phyloP scores from a whole-genome alignment of 208 protist species.

The Acanthamoeba royreba region DNA sequence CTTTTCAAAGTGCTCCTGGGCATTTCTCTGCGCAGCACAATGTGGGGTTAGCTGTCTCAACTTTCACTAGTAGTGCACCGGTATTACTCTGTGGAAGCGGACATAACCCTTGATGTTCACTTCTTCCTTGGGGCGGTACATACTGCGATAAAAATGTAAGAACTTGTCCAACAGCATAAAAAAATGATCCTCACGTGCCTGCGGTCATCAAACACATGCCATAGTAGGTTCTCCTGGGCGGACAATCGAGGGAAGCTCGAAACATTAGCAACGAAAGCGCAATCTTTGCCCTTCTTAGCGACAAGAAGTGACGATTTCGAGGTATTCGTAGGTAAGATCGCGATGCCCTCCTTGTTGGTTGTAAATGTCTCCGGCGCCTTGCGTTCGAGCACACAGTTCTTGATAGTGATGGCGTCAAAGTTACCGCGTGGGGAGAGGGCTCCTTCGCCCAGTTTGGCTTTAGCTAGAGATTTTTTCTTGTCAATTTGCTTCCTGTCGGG shows the following conservation, averaged over 20 bases:
- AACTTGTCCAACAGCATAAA: not conserved
- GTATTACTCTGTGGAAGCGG: conserved; percentile 3
- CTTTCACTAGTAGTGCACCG: not conserved
- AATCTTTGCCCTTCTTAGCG: conserved; percentile 44
- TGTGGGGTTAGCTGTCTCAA: not conserved
- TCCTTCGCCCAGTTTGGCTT: not conserved
- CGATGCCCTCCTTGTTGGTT: conserved; percentile 34
- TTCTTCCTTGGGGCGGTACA: conserved; percentile 49
- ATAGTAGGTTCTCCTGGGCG: not conserved
- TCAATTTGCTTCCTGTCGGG: conserved; percentile 3
- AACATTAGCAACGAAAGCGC: conserved; percentile 6
- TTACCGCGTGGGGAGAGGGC: not conserved
- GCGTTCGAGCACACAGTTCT: not conserved
- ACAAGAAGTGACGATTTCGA: not conserved
- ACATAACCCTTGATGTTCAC: conserved; percentile 45
- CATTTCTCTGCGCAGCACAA: not conserved
- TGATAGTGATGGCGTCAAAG: not conserved
- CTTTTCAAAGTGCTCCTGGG: conserved; percentile 26
- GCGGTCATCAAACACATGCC: conserved; percentile 44
- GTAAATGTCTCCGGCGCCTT: not conserved
- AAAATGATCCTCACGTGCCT: not conserved
- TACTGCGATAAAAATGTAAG: not conserved
- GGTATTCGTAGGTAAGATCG: not conserved
- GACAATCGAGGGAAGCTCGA: not conserved
- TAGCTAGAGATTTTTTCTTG: not conserved